phyloP scores from a whole-genome alignment of 257 asterid species.

The Solanum lignicaule region DNA sequence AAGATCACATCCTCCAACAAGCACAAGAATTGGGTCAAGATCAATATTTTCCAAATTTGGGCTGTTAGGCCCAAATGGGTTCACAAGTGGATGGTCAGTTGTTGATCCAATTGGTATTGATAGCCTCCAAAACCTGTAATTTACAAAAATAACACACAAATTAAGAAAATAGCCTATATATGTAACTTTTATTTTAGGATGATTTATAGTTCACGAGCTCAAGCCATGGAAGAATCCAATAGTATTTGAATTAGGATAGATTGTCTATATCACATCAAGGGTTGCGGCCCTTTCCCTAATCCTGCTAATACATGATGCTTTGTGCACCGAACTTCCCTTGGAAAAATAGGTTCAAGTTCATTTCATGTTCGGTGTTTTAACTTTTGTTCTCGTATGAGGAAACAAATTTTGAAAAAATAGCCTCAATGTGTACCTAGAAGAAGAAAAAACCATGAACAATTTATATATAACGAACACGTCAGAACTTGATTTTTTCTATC shows the following conservation, averaged over 20 bases:
- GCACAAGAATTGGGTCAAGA: constrained; percentile 48
- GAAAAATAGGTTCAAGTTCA: not conserved
- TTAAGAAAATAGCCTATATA: not conserved
- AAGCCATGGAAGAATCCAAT: not conserved
- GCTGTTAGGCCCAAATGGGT: constrained; percentile 59
- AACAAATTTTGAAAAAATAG: not conserved
- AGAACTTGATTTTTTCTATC: not conserved
- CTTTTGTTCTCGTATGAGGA: not conserved
- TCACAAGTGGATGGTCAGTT: constrained; percentile 50
- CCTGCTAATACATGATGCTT: not conserved
- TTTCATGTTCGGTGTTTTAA: not conserved
- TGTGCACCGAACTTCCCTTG: not conserved
- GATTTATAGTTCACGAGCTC: not conserved
- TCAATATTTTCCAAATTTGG: constrained; percentile 26
- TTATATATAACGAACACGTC: not conserved
- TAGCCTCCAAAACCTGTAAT: constrained; percentile 52
- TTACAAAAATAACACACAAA: not conserved
- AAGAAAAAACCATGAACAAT: not conserved
- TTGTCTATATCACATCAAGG: not conserved
- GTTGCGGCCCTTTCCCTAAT: not conserved
- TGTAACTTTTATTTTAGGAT: not conserved
- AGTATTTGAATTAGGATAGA: not conserved
- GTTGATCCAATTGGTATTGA: constrained; percentile 49
- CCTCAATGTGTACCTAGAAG: not conserved
- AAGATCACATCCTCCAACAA: constrained; percentile 50